Base-by-base conservation (phyloP, 257 asterid species). In the Plantago major region DNA sequence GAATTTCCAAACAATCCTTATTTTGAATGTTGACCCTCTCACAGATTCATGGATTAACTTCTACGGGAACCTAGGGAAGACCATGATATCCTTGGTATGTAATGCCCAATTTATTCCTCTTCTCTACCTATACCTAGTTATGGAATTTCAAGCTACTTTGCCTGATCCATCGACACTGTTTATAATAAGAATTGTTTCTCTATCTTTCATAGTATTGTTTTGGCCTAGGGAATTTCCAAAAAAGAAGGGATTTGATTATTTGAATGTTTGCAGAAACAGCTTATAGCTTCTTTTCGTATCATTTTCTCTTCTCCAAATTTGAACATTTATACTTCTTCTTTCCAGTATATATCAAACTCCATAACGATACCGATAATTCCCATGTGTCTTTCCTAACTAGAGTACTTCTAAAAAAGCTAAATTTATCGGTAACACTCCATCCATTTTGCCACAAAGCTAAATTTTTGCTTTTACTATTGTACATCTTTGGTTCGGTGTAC, bases 11-110 rank as follows among this genome's bases (percentile, higher is more conserved):
- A 49, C 10, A 37, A 33, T 51, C 55, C 44, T 26, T 9, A 3
- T 28, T 28, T 10, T 22, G 54, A 40, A 33, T 67, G 55, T 28
- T 48, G 38, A 45, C 17, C 11, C 46, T 44, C 18, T 3, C 28
- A 11, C 84, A 92, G 99, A 73, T 63, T 92, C 99, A 0, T 81
- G 88, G 95, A 84, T 89, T 70, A 92, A 89, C 69, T 84, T 92
- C 67, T 86, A 89, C 48, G 97, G 97, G 19, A 92, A 89, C 81
- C 81, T 89, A 3, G 99, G 99, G 65, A 92, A 92, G 82, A 86
- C 91, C 7, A 69, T 86, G 84, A 77, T 92, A 73, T 92, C 99
- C 44, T 49, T 92, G 97, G 97, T 92, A 84, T 28, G 78, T 1
- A 22, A 68, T 40, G 10, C n/a, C 10, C 3, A 12, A 1, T 12